Evolutionary conservation across 371 early-diverging fungal genomes (phyloP), one percentile per base, ranked within the genome.

Genomic region (Zychaea mexicana): DNA sequence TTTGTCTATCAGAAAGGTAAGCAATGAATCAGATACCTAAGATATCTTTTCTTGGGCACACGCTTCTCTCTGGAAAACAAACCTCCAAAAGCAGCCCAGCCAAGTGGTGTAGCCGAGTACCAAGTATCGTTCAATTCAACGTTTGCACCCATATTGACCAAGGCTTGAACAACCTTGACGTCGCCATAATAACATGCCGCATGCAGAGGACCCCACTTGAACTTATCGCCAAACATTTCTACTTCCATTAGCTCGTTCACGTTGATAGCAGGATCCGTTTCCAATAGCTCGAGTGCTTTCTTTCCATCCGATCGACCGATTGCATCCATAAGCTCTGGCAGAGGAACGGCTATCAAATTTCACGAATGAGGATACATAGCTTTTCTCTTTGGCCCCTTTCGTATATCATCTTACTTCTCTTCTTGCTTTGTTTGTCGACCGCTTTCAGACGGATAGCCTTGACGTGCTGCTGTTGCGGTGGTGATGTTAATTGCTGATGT

Each of bases 1-100:
- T 17, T 67, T 70, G 46, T 79, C 75, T 74, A 32, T 22, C 24
- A 45, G 54, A 30, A 0, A 15, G 21, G 13, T 64, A 27, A 53
- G 54, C 47, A 27, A n/a, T 21, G n/a, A 27, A 10, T 22, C 10
- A 19, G 39, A 2, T 2, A 46, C 0, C 31, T 24, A 39, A 2
- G 28, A 22, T 33, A 31, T 27, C 22, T 6, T 58, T 12, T 49
- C n/a, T n/a, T n/a, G n/a, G n/a, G n/a, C n/a, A n/a, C n/a, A n/a
- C n/a, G n/a, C n/a, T n/a, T n/a, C n/a, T n/a, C n/a, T n/a, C n/a
- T n/a, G n/a, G n/a, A n/a, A n/a, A n/a, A 24, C 27, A 55, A 53
- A 68, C 88, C 92, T 38, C 88, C 93, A 72, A 87, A 96, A 0
- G 95, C 94, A 2, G 98, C 96, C 98, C 98, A 97, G 0, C 91